A percentile compares a stretch with the other conserved stretches of the same genome.
Evolutionary conservation across 176 grass and related monocot species (phyloP).

Genomic region (Coix lacrymajobi): DNA sequence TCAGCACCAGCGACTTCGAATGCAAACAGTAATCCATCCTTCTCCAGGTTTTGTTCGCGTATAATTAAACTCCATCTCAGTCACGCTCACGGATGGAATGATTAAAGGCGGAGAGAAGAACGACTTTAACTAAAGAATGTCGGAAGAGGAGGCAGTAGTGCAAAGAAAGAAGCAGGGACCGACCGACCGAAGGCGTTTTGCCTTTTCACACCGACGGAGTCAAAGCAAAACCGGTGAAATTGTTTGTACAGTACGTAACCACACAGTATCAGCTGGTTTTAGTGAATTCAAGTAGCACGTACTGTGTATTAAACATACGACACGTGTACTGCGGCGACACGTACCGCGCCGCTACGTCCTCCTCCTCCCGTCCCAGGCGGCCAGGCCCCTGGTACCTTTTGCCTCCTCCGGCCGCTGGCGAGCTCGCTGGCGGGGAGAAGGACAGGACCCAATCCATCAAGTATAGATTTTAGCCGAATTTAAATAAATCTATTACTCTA

Average conservation of each 20-base stretch:
- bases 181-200: background rate
- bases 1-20: background rate
- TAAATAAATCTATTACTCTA: too few relatives aligned
- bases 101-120: conserved; percentile 17
- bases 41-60: background rate
- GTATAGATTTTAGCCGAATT: too few relatives aligned
- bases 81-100: background rate
- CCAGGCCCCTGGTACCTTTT: too few relatives aligned
- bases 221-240: background rate
- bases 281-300: too few relatives aligned
- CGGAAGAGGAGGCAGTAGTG: background rate
- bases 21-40: background rate
- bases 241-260: background rate
- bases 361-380: too few relatives aligned
- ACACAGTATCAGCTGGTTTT: background rate
- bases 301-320: too few relatives aligned
- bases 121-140: conserved; percentile 22
- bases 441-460: too few relatives aligned
- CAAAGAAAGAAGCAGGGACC: conserved; percentile 1
- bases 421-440: too few relatives aligned
- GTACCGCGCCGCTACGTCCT: too few relatives aligned
- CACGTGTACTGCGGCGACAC: too few relatives aligned
- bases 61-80: background rate
- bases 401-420: too few relatives aligned
- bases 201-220: conserved; percentile 13